Evolutionary conservation across 1,139 yeast species (phyloP).

Genomic region (Kodamaea sp.): DNA sequence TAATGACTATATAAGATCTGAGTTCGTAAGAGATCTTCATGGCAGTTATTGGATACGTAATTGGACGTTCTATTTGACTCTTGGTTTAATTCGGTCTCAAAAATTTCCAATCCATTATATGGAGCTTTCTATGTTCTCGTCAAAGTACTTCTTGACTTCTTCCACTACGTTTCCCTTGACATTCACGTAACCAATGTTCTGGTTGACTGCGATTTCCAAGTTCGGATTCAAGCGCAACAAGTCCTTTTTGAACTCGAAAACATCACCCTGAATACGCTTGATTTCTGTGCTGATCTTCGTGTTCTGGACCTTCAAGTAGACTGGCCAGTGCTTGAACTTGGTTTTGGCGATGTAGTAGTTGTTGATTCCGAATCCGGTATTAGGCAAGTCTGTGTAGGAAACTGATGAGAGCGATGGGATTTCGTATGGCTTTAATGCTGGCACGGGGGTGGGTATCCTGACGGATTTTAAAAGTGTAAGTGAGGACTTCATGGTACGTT

Average conservation of each 20-base stretch:
- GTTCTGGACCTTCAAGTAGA: constrained; percentile 59
- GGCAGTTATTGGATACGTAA: too few species aligned
- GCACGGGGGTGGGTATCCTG: constrained; percentile 22
- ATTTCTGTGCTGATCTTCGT: constrained; percentile 62
- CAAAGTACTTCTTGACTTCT: constrained; percentile 40
- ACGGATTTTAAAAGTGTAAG: constrained; percentile 25
- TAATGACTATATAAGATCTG: too few species aligned
- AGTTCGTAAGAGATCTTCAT: too few species aligned
- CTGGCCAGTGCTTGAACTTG: constrained; percentile 65
- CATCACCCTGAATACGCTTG: constrained; percentile 63
- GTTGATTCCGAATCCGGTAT: constrained; percentile 44
- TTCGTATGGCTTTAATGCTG: constrained; percentile 21
- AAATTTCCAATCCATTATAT: constrained; percentile 4
- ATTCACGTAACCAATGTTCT: constrained; percentile 40
- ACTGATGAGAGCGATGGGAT: constrained; percentile 33
- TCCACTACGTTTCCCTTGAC: constrained; percentile 62
- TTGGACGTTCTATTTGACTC: too few species aligned
- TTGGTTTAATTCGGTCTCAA: too few species aligned
- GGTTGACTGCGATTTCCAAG: constrained; percentile 48
- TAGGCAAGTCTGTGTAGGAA: constrained; percentile 32
- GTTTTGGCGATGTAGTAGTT: constrained; percentile 57
- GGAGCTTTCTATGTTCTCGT: constrained; percentile 14
- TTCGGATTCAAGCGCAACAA: constrained; percentile 48
- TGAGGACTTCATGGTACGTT: constrained; percentile 33
- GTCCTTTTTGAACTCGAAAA: constrained; percentile 58